Percentiles rank a stretch among this genome's conserved stretches.
Conservation (phyloP, 2,329 filamentous ascomycete genomes). For the Xylaria sp. region DNA sequence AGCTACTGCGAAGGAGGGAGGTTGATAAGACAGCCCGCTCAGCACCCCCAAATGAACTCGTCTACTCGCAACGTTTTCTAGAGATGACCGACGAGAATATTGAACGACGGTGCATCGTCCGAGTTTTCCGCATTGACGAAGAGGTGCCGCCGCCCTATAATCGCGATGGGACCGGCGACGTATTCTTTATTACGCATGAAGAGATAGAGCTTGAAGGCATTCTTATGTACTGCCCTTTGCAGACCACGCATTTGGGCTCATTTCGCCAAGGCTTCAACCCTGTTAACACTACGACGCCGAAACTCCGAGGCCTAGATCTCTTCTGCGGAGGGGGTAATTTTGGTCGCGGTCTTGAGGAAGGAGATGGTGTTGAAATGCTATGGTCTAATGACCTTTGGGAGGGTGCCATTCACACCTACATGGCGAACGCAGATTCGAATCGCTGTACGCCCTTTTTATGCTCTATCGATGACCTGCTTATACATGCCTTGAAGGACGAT, state of each 20-base stretch:
- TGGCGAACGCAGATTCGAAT: slow-evolving; percentile 67
- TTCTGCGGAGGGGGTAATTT: slow-evolving; percentile 85
- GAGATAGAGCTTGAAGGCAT: slow-evolving; percentile 45
- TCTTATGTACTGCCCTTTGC: slow-evolving; percentile 51
- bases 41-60: slow-evolving; percentile 63
- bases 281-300: slow-evolving; percentile 43
- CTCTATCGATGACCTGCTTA: slow-evolving; percentile 76
- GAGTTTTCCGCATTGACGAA: slow-evolving; percentile 60
- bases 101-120: slow-evolving; percentile 67
- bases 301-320: slow-evolving; percentile 73
- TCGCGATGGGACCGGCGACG: slow-evolving; percentile 71
- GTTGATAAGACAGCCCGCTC: slow-evolving; percentile 50
- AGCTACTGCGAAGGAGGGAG: slow-evolving; percentile 61
- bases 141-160: slow-evolving; percentile 72
- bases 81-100: slow-evolving; percentile 56
- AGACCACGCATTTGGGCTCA: slow-evolving; percentile 43
- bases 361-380: slow-evolving; percentile 70
- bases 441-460: slow-evolving; percentile 70
- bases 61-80: slow-evolving; percentile 48
- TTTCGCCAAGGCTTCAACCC: slow-evolving; percentile 69
- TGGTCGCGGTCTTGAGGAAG: slow-evolving; percentile 79
- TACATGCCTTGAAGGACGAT: slow-evolving; percentile 63
- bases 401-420: slow-evolving; percentile 76
- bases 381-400: slow-evolving; percentile 75
- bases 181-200: slow-evolving; percentile 69